These are phyloP conservation scores for Castanea mollissima DNA, from an alignment of 306 rosid genomes.

Conservation along the genomic window DNA sequence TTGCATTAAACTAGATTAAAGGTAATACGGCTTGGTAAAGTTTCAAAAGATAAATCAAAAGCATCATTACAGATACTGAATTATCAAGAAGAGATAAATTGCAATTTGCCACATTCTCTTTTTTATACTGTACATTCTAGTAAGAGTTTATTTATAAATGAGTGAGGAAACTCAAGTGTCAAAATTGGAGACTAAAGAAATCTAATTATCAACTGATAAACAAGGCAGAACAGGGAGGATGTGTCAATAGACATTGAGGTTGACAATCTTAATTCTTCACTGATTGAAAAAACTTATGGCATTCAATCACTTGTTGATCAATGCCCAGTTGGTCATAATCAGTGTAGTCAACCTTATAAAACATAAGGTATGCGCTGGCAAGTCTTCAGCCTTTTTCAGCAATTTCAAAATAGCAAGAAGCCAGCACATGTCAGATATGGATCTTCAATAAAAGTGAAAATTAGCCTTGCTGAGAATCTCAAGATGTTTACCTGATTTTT, in stretches of 20 bases:
- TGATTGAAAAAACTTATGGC: not conserved
- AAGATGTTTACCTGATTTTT: slow-evolving; percentile 63
- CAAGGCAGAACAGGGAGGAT: slow-evolving; percentile 4
- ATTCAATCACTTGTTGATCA: slow-evolving; percentile 13
- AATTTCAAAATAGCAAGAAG: slow-evolving; percentile 21
- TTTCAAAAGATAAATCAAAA: not conserved
- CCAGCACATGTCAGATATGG: slow-evolving; percentile 15
- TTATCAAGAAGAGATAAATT: too few relatives aligned
- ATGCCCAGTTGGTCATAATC: slow-evolving; percentile 47
- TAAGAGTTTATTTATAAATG: slow-evolving; percentile 7
- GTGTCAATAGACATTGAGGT: slow-evolving; percentile 3
- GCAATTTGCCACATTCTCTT: not conserved
- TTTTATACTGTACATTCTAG: slow-evolving; percentile 10
- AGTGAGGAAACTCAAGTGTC: not conserved
- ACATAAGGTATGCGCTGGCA: slow-evolving; percentile 77
- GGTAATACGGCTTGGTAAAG: not conserved
- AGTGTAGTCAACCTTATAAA: slow-evolving; percentile 58
- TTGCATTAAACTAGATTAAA: too few relatives aligned
- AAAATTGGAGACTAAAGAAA: slow-evolving; percentile 9
- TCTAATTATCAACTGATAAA: slow-evolving; percentile 15
- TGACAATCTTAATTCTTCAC: not conserved
- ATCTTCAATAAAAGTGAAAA: slow-evolving; percentile 2
- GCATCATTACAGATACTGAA: not conserved
- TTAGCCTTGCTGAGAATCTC: not conserved
- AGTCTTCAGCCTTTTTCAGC: slow-evolving; percentile 82